Evolutionary conservation across 805 yeast species (phyloP).

Genomic region (Starmerella tilneyi): DNA sequence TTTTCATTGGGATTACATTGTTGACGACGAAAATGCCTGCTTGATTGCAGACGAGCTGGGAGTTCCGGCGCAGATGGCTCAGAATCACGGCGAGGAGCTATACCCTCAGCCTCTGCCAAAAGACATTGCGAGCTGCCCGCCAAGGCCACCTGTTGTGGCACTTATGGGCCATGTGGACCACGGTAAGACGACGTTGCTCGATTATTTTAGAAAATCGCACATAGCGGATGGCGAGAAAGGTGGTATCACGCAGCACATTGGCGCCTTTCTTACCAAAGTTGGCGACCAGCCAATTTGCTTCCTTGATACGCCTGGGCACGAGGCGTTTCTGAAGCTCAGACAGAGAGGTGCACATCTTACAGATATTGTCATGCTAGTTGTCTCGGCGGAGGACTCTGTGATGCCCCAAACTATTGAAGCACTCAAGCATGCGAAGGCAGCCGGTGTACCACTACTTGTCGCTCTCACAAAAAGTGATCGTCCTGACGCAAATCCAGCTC

Average conservation of each 20-base stretch:
- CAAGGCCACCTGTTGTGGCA: conserved; percentile 88
- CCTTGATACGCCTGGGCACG: conserved; percentile 96
- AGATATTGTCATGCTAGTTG: conserved; percentile 83
- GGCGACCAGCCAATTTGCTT: conserved; percentile 78
- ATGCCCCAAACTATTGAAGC: conserved; percentile 98
- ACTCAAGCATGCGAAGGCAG: conserved; percentile 75
- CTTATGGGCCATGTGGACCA: conserved; percentile 99
- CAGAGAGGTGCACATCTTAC: conserved; percentile 93
- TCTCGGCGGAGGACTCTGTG: conserved; percentile 94
- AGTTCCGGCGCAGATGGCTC: conserved; percentile 46
- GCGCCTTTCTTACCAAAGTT: conserved; percentile 92
- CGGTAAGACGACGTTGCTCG: conserved; percentile 91
- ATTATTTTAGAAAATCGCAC: conserved; percentile 71
- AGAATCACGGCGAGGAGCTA: conserved; percentile 48
- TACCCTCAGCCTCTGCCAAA: conserved; percentile 43
- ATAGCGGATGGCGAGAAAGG: conserved; percentile 82
- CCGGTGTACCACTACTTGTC: conserved; percentile 75
- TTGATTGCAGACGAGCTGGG: conserved; percentile 85
- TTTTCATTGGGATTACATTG: conserved; percentile 55
- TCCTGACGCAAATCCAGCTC: conserved; percentile 61
- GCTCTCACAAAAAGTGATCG: conserved; percentile 90
- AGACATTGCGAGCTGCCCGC: conserved; percentile 39
- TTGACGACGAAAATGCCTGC: conserved; percentile 77
- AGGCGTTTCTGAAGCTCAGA: conserved; percentile 91
- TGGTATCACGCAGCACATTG: conserved; percentile 96